Evolutionary conservation across 2,329 filamentous ascomycete genomes (phyloP).

Genomic region (Botrytis paeoniae): DNA sequence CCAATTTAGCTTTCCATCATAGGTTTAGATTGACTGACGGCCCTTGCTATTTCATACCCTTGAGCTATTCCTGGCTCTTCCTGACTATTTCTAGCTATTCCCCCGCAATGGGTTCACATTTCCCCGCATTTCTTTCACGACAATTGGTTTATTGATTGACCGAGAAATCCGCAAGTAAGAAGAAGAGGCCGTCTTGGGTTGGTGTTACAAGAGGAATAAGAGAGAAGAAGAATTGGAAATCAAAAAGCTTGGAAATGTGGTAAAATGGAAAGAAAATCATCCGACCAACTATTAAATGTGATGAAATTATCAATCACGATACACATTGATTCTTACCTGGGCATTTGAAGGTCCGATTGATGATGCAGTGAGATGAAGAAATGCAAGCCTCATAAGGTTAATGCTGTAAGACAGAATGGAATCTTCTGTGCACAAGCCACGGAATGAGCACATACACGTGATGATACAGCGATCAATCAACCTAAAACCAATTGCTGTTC

Average conservation of each 20-base stretch:
- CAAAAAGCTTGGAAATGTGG: neutral
- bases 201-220: neutral
- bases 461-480: neutral
- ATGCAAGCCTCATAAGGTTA: constrained; percentile 1
- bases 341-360: constrained; percentile 4
- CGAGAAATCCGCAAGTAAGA: neutral
- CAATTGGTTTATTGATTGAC: neutral
- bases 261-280: neutral
- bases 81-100: neutral
- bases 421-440: constrained; percentile 13
- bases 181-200: neutral
- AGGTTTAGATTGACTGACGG: neutral
- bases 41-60: neutral
- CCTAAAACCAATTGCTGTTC: neutral
- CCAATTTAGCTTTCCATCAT: neutral
- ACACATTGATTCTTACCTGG: neutral
- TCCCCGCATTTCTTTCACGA: constrained; percentile 8
- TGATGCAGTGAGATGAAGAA: constrained; percentile 10
- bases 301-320: neutral
- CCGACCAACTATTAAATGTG: neutral
- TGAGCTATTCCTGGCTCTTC: neutral
- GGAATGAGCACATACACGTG: neutral
- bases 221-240: neutral
- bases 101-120: constrained; percentile 4
- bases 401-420: constrained; percentile 3